Evolutionary conservation across 2,329 filamentous ascomycete genomes (phyloP).

Genomic region (Fusarium newnesense): DNA sequence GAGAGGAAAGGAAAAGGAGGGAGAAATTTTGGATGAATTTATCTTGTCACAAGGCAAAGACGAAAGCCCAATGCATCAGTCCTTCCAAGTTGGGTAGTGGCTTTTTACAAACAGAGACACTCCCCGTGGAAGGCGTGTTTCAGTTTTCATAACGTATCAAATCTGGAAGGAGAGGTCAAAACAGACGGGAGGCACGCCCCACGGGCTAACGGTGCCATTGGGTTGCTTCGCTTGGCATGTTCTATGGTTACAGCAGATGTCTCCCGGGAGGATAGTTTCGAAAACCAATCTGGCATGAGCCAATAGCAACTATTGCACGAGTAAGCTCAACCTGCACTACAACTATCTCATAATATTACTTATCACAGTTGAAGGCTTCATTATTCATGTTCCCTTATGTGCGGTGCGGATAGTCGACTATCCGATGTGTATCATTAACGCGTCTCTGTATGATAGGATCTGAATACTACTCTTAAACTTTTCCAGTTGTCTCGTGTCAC

Average conservation of each 20-base stretch:
- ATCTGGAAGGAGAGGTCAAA: constrained; percentile 26
- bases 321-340: constrained; percentile 1
- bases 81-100: constrained; percentile 24
- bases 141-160: constrained; percentile 38
- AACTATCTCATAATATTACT: background rate
- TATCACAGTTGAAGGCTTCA: constrained; percentile 4
- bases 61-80: constrained; percentile 24
- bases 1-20: background rate
- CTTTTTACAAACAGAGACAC: constrained; percentile 18
- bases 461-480: constrained; percentile 26
- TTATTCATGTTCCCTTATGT: constrained; percentile 8
- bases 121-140: constrained; percentile 33
- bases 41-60: background rate
- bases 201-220: constrained; percentile 24
- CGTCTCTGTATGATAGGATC: background rate
- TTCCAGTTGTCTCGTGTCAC: background rate
- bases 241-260: constrained; percentile 11
- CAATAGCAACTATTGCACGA: constrained; percentile 8
- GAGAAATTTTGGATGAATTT: background rate
- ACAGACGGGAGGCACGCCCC: constrained; percentile 4
- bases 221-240: constrained; percentile 28
- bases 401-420: background rate
- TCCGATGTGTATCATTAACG: background rate
- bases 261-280: constrained; percentile 11
- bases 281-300: constrained; percentile 1